Conservation (phyloP, 1,284 basidiomycete species). For the Cryptococcus maquisensis region DNA sequence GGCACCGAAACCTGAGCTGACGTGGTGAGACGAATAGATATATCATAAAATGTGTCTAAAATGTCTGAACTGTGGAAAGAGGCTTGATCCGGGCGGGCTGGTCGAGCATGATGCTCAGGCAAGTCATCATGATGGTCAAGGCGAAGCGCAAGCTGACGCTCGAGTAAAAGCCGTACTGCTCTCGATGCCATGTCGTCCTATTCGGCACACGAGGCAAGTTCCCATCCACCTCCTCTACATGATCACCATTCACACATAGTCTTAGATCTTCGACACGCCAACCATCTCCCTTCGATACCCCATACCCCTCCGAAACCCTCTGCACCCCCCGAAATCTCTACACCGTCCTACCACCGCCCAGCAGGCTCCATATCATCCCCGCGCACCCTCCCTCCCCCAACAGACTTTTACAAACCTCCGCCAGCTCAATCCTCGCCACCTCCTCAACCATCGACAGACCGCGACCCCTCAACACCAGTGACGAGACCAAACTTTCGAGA, state of each 20-base stretch:
- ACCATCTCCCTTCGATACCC: constrained; percentile 17
- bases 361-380: constrained; percentile 10
- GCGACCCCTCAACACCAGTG: constrained; percentile 22
- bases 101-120: constrained; percentile 48
- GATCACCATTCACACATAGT: not conserved
- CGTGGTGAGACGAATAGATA: constrained; percentile 28
- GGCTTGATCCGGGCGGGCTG: constrained; percentile 45
- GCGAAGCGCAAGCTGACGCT: not conserved
- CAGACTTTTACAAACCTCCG: constrained; percentile 33
- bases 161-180: constrained; percentile 41
- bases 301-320: constrained; percentile 11
- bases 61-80: constrained; percentile 46
- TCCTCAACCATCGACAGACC: constrained; percentile 15
- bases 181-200: constrained; percentile 43
- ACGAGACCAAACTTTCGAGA: constrained; percentile 37
- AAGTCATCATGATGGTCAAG: constrained; percentile 5
- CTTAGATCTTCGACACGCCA: constrained; percentile 41
- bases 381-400: constrained; percentile 19
- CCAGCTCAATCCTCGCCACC: constrained; percentile 7
- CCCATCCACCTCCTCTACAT: not conserved
- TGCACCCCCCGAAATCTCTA: not conserved
- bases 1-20: not conserved
- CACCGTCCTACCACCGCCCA: constrained; percentile 11
- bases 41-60: constrained; percentile 51
- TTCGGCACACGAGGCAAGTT: constrained; percentile 44